Evolutionary conservation across 768 basidiomycete genomes (phyloP).

Genomic region (Baorangia bicolor): DNA sequence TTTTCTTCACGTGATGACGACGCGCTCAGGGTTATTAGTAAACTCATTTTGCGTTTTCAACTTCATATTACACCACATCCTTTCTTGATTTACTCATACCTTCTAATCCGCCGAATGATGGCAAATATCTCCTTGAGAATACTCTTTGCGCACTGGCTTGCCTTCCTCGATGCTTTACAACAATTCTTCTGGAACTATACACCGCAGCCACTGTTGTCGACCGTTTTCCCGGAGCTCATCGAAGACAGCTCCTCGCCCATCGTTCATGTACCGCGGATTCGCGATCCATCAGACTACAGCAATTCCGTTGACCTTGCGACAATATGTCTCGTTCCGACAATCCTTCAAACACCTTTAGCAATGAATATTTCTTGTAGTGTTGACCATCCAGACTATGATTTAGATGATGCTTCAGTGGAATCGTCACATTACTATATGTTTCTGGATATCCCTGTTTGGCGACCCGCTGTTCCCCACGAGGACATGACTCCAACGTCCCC

Average conservation of each 20-base stretch:
- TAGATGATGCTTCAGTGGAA: not conserved
- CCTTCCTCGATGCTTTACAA: conserved; percentile 14
- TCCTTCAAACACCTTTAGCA: not conserved
- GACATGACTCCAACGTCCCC: not conserved
- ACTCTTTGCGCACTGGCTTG: conserved; percentile 15
- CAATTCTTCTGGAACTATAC: conserved; percentile 5
- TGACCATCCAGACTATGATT: not conserved
- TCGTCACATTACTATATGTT: not conserved
- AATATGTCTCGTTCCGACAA: conserved; percentile 5
- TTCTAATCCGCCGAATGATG: not conserved
- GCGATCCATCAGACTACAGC: not conserved
- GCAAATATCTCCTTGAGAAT: not conserved
- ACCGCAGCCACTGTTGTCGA: conserved; percentile 12
- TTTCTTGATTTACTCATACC: not conserved
- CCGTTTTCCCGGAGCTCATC: conserved; percentile 4
- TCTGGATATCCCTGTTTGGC: conserved; percentile 1
- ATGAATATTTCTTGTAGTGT: conserved; percentile 6
- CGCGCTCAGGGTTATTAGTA: not conserved
- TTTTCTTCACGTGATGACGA: conserved; percentile 22
- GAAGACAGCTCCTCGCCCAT: not conserved
- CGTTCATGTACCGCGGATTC: not conserved
- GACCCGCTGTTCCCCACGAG: not conserved
- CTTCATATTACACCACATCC: not conserved
- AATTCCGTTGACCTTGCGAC: not conserved
- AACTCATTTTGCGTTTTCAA: not conserved